Evolutionary conservation across 2,329 filamentous ascomycete species (phyloP), one percentile per base, ranked within the genome.

Genomic region (Aureobasidium sp.): DNA sequence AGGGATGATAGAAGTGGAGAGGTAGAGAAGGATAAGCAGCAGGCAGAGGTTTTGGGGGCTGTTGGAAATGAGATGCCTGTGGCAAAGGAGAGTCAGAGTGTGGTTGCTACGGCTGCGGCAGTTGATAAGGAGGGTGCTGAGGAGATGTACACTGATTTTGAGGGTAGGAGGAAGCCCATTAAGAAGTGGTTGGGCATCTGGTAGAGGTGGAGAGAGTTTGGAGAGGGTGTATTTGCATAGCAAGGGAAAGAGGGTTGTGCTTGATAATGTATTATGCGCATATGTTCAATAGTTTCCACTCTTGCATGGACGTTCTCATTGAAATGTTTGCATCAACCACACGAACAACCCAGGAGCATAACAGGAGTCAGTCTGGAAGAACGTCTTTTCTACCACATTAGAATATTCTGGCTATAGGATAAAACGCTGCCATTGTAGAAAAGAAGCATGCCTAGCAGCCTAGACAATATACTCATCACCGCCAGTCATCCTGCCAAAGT

Each of bases 141-240:
- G 59, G 76, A 75, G 53, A 69, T 67, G 36, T 76, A 78, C 63
- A 64, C 70, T 39, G 73, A 74, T 64, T 73, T 73, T 59, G 77
- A 58, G 13, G 42, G 41, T 4, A 58, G 29, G 65, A 77, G 76
- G 71, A 84, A 78, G 75, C 79, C 81, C 61, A 77, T 85, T 61
- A 92, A 91, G 83, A 92, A 90, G 79, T 92, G 88, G 84, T 78
- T 94, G 68, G 91, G 91, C 14, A 87, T 96, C 69, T 95, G 91
- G 81, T 91, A 72, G 59, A 47, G 6, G 5, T 21, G 21, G 21
- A 21, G 21, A 21, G 21, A 21, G 21, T 1, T 21, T 21, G 21
- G 1, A 1, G 1, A 21, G 21, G 21, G 21, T 21, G 21, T 21
- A 21, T 21, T 1, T 21, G 21, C 21, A 21, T 21, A 21, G 21